Base-by-base conservation (phyloP, 164 flowering plant species). In the Magnolia sinica region DNA sequence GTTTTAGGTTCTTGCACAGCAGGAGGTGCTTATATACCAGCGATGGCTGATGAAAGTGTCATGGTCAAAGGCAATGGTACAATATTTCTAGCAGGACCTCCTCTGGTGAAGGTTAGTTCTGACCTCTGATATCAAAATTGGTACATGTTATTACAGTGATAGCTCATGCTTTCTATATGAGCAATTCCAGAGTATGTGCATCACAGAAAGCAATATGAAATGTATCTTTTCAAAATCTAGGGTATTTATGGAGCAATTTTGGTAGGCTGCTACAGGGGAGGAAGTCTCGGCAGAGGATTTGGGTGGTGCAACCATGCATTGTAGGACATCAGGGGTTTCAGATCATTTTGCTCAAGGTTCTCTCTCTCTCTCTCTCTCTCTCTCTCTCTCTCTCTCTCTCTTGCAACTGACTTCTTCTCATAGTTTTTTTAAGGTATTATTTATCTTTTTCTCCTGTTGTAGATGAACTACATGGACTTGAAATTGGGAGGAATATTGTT, bases 21-120 rank as follows among this genome's bases (percentile, higher is more conserved):
- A 18, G 99, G 98, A n/a, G 98, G 99, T 81, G 99, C 99, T 50
- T 96, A 96, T 79, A 94, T 96, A 75, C 99, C 99, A 79, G 99
- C 98, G 14, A 94, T 96, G 99, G 98, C 99, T 64, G 98, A 96
- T 87, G 99, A 94, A 80, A 94, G 98, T 85, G 95, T 96, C 0
- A 96, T 94, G 88, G 99, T 96, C 51, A 96, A 96, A 85, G 98
- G 98, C 76, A 96, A 96, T 85, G 99, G 97, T 68, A 96, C 99
- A 74, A 90, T 96, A 83, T 96, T 96, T 89, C 87, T 96, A 16
- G 97, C 98, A 55, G 98, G 99, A 24, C 99, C 99, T 55, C 99
- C 97, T 24, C 91, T 96, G 37, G 99, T 96, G 81, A 96, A 96
- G 99, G 99, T 96, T 80, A 79, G 94, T 84, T 82, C 45, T 59